Conservation (phyloP, 257 asterid genomes). For the Jacaranda copaia region DNA sequence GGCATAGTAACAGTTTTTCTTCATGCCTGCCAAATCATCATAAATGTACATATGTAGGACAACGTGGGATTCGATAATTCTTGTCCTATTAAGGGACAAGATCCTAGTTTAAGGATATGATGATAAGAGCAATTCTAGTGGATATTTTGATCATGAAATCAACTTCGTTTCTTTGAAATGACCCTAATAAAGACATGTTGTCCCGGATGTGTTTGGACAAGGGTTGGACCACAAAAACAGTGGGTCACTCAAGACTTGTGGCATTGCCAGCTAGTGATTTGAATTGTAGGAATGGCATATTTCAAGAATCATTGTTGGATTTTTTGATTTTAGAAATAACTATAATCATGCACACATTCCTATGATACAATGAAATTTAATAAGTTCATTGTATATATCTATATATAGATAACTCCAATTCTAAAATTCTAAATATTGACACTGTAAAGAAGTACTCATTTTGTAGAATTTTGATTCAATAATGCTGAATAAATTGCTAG, state of each 20-base stretch:
- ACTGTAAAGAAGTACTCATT: too few species aligned
- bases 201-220: conserved; percentile 33
- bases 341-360: too few species aligned
- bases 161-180: background rate
- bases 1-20: background rate
- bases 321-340: too few species aligned
- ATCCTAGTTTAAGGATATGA: conserved; percentile 41
- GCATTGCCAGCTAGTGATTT: too few species aligned
- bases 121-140: conserved; percentile 28
- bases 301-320: too few species aligned
- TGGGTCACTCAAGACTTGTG: background rate
- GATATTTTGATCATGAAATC: conserved; percentile 9
- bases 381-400: too few species aligned
- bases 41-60: background rate
- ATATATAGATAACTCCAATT: too few species aligned
- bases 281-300: too few species aligned
- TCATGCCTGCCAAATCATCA: background rate
- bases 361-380: too few species aligned
- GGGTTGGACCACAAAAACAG: conserved; percentile 37
- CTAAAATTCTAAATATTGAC: too few species aligned
- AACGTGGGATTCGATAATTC: background rate
- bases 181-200: conserved; percentile 14
- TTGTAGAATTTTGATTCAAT: too few species aligned
- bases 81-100: conserved; percentile 41
- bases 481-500: too few species aligned